Evolutionary conservation across 768 basidiomycete genomes (phyloP), one percentile per base, ranked within the genome.

Genomic region (Psilocybe subaeruginosa): DNA sequence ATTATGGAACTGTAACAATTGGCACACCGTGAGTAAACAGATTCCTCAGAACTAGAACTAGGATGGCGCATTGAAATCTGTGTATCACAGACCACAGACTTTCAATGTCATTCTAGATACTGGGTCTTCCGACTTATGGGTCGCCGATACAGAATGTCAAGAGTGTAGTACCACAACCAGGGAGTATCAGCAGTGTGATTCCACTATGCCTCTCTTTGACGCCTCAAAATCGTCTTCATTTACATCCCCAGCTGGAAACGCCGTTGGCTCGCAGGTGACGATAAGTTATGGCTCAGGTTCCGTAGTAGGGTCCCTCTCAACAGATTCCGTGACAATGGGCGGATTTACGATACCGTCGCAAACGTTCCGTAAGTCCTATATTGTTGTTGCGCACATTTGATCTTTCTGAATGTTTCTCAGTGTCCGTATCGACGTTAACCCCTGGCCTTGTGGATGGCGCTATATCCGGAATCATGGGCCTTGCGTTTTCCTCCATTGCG

Each of bases 31-130:
- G 68, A 76, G 86, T 82, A 7, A 33, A 33, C 51, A 4, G 7
- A 33, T 8, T 30, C 23, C 23, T 23, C 23, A 23, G 23, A 23
- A 16, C 8, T 12, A 50, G 4, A 14, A 29, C 51, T 8, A 14
- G 12, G 12, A 7, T n/a, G 5, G 30, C 16, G n/a, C 33, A 8
- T 17, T 19, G 11, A 54, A 8, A n/a, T 30, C 23, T 54, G 54
- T 33, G 65, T 43, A 47, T 54, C 31, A 29, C 64, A 90, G 88
- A 14, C 72, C 87, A 0, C 93, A 95, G 71, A 46, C 76, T 1
- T 90, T 97, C 69, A 79, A 87, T 57, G 80, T 97, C 57, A 86
- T 97, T 57, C 84, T 98, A 33, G 97, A 98, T 73, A 98, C 97
- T 0, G 95, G 95, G 16, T 93, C 91, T 0, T 87, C 87, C 19